Evolutionary conservation across 176 grass and related monocot species (phyloP).

Genomic region (Phragmites australis): DNA sequence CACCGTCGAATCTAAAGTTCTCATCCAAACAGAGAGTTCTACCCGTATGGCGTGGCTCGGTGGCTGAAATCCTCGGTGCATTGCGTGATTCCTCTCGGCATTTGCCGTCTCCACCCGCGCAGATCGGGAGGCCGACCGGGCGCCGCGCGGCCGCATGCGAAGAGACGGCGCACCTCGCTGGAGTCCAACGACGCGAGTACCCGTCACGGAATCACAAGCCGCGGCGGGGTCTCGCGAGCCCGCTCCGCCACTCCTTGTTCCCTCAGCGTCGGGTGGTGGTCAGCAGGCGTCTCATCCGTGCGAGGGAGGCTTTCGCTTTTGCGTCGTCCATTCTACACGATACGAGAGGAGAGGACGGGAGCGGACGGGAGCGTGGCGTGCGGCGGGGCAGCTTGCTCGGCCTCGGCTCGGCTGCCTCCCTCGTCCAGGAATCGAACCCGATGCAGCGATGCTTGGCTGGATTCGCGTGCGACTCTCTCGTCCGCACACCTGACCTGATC

Average conservation of each 20-base stretch:
- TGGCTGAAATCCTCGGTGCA: not conserved
- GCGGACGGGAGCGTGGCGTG: not conserved
- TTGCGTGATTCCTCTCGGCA: slow-evolving; percentile 2
- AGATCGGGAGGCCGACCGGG: too few relatives aligned
- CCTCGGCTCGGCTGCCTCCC: too few relatives aligned
- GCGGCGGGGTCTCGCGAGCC: slow-evolving; percentile 1
- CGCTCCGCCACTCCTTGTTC: not conserved
- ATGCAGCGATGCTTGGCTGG: not conserved
- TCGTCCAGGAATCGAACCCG: not conserved
- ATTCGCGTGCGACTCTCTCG: not conserved
- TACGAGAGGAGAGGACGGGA: not conserved
- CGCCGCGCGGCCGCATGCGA: not conserved
- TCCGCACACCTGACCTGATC: slow-evolving; percentile 11
- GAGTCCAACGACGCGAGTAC: not conserved
- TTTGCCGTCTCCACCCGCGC: not conserved
- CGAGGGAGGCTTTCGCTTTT: not conserved
- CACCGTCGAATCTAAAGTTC: slow-evolving; percentile 2
- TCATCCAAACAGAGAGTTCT: not conserved
- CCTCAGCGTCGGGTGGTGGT: not conserved
- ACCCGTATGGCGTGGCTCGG: not conserved
- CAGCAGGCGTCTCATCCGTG: not conserved
- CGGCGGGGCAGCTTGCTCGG: too few relatives aligned
- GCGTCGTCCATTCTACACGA: not conserved
- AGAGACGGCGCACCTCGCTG: not conserved
- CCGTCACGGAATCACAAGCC: slow-evolving; percentile 29